These are phyloP conservation scores for Globisporangium recalcitrans DNA, from an alignment of 352 stramenopile species.

Conservation along the genomic window DNA sequence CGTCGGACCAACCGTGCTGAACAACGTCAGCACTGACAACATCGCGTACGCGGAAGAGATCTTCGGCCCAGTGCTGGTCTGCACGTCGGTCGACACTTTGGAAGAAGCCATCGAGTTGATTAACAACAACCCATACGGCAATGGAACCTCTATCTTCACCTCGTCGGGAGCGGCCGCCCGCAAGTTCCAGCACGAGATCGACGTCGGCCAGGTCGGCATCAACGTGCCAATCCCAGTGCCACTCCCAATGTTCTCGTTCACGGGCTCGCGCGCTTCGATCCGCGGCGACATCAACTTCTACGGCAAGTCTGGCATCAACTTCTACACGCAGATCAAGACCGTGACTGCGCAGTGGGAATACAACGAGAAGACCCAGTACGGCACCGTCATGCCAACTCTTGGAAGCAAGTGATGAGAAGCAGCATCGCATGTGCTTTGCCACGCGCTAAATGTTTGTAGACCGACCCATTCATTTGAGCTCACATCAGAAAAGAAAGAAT, in stretches of 20 bases:
- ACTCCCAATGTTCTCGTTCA: conserved; percentile 98
- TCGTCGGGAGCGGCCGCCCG: conserved; percentile 88
- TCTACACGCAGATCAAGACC: conserved; percentile 98
- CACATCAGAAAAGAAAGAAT: neutral
- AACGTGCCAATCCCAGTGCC: conserved; percentile 97
- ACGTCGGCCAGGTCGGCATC: conserved; percentile 95
- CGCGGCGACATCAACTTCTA: conserved; percentile 97
- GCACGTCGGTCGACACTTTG: conserved; percentile 89
- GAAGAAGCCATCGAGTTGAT: conserved; percentile 95
- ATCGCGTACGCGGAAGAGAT: conserved; percentile 94
- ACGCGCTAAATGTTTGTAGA: conserved; percentile 10
- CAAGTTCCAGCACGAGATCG: conserved; percentile 96
- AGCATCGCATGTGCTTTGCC: neutral
- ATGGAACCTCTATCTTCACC: conserved; percentile 97
- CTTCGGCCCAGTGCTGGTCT: conserved; percentile 95
- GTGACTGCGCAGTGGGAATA: conserved; percentile 96
- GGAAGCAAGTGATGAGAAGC: conserved; percentile 47
- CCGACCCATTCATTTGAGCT: neutral
- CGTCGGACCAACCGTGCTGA: conserved; percentile 91
- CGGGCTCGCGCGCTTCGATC: conserved; percentile 92
- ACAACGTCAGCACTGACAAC: conserved; percentile 80
- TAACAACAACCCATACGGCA: conserved; percentile 96
- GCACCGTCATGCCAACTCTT: conserved; percentile 91
- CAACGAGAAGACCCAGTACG: conserved; percentile 85
- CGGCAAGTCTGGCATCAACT: conserved; percentile 94